Percentiles rank a stretch among this genome's conserved stretches.
Evolutionary conservation across 495 filamentous ascomycete species (phyloP).

Genomic region (Trichoderma gamsii): DNA sequence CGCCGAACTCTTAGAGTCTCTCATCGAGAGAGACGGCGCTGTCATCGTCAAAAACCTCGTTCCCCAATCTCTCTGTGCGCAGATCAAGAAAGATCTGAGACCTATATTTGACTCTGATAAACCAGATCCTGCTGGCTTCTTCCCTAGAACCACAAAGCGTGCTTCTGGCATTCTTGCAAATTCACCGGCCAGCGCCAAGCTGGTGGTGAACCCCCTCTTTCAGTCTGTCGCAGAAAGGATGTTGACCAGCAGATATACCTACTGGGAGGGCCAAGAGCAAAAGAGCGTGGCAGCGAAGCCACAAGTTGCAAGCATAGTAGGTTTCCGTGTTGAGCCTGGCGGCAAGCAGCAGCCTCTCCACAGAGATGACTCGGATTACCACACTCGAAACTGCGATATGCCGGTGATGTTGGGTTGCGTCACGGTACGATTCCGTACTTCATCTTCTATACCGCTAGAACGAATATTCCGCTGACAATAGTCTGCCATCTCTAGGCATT

Average conservation of each 20-base stretch:
- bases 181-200: constrained; percentile 15
- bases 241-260: constrained; percentile 16
- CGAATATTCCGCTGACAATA: neutral
- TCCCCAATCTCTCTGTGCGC: constrained; percentile 21
- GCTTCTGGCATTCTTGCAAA: constrained; percentile 12
- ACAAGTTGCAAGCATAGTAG: constrained; percentile 17
- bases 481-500: constrained; percentile 1
- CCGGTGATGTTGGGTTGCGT: constrained; percentile 17
- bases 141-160: constrained; percentile 16
- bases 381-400: constrained; percentile 20
- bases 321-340: constrained; percentile 18
- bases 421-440: neutral
- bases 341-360: constrained; percentile 19
- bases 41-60: constrained; percentile 27
- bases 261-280: constrained; percentile 22
- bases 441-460: too few species aligned
- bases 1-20: constrained; percentile 8
- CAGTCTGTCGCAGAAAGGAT: constrained; percentile 13
- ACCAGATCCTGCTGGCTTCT: constrained; percentile 24
- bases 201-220: constrained; percentile 17
- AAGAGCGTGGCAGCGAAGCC: constrained; percentile 18
- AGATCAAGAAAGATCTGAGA: constrained; percentile 26
- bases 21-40: constrained; percentile 20
- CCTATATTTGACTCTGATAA: constrained; percentile 25
- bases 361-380: constrained; percentile 18